Base-by-base conservation (phyloP, 2,329 filamentous ascomycete genomes). In the Phoma sp. region DNA sequence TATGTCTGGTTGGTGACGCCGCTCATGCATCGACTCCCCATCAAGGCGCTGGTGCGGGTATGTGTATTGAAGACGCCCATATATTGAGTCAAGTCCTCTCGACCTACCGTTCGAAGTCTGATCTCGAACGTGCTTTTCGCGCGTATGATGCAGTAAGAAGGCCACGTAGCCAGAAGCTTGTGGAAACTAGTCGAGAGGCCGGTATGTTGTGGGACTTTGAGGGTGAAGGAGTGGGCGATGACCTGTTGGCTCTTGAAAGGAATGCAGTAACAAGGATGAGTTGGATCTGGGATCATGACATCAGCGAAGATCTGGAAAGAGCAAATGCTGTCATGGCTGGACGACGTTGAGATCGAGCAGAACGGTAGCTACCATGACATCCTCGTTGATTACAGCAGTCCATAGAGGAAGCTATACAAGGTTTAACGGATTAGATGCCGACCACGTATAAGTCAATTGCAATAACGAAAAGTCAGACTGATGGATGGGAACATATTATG, bases 21-120 rank as follows among this genome's bases (percentile, higher is more conserved):
- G 84, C 84, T 1, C 84, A 86, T 60, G 82, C 82, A 0, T 65
- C 74, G 77, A 86, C 65, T 76, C 82, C 12, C 58, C 76, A 84
- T 62, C 78, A 82, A 12, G 83, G 82, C 0, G 76, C 82, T 0
- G 84, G 84, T 1, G 84, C 83, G 0, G 81, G 82, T 0, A 80
- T 82, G 63, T 82, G 81, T 6, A 75, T 85, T 44, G 84, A 86
- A 65, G 84, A 85, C 51, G 80, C 76, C 1, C 75, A 82, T 24
- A 67, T 80, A 0, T 73, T 84, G 33, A 72, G 75, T 7, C 65
- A 70, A 7, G 49, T 81, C 4, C 56, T 82, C 15, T 67, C 61
- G 1, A 55, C 58, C 33, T 64, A 60, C 6, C 40, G 46, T 2
- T 45, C 43, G 0, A 59, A 41, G 3, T 6, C 47, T 10, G 58